Base-by-base conservation (phyloP, 768 basidiomycete species). In the Panaeolus papilionaceus region DNA sequence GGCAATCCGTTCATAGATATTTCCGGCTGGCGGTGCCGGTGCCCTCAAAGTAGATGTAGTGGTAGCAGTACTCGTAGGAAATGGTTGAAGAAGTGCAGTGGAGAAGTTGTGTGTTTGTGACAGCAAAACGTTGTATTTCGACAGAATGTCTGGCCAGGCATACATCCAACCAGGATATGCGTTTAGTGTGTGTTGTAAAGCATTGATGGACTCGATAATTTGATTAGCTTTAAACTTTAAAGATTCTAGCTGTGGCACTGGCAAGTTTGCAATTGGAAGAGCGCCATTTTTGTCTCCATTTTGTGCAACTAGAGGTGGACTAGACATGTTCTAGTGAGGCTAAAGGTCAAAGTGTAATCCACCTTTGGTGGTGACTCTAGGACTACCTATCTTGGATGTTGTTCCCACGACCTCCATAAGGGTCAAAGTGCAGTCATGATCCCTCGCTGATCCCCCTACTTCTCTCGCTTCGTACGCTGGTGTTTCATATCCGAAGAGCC, bases 81-180 rank as follows among this genome's bases (percentile, higher is more conserved):
- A 68, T 61, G 81, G 77, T 66, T 82, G 77, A 18, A 85, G 79
- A 47, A 93, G 84, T 0, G 88, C 86, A 63, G 83, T 87, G 51
- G 89, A 90, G 71, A 95, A 89, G 71, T 84, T 91, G 74, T 92
- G 92, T 0, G 92, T 92, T 73, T 95, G 94, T 0, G 92, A 92
- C 65, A 95, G 85, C 33, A 95, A 84, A 69, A 93, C 85, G 71
- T 90, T 94, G 85, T 94, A 95, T 81, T 94, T 94, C 14, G 90
- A 89, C 64, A 95, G 83, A 65, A 95, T 87, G 73, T 95, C 93
- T 2, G 93, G 94, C 94, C 94, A 95, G 8, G 91, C 78, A 2
- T 90, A 89, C 88, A 94, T 93, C n/a, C 75, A 81, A 42, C 79
- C 79, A 51, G 82, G 84, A 42, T 87, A 82, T 7, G 80, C 82